Evolutionary conservation across 164 flowering plant genomes (phyloP).

Genomic region (Brasenia schreberi): DNA sequence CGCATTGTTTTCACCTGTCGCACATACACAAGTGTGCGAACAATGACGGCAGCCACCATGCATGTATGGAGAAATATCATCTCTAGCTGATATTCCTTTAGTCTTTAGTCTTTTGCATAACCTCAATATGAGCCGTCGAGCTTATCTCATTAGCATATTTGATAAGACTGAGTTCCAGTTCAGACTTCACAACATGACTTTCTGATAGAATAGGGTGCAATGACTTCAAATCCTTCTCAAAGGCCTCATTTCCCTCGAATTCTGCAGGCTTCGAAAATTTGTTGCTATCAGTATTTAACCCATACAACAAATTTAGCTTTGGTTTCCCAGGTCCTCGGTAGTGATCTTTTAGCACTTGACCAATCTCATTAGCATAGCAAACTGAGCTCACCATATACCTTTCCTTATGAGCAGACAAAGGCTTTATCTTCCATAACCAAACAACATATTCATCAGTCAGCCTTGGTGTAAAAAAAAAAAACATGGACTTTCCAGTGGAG

Average conservation of each 20-base stretch:
- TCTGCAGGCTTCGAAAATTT: slow-evolving; percentile 75
- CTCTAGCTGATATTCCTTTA: slow-evolving; percentile 91
- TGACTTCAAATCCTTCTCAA: slow-evolving; percentile 47
- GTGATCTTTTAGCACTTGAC: slow-evolving; percentile 28
- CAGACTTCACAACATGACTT: slow-evolving; percentile 73
- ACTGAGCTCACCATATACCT: slow-evolving; percentile 51
- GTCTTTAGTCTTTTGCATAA: slow-evolving; percentile 62
- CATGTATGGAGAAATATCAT: slow-evolving; percentile 92
- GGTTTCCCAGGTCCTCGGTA: slow-evolving; percentile 43
- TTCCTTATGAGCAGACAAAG: slow-evolving; percentile 67
- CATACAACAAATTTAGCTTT: slow-evolving; percentile 65
- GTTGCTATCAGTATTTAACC: slow-evolving; percentile 81
- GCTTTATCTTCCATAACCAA: slow-evolving; percentile 85
- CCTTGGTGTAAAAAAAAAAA: slow-evolving; percentile 68
- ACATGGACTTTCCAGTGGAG: slow-evolving; percentile 51
- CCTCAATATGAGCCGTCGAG: slow-evolving; percentile 96
- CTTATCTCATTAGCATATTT: slow-evolving; percentile 90
- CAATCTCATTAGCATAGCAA: slow-evolving; percentile 60
- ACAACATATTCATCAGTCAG: slow-evolving; percentile 78
- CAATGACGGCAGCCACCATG: slow-evolving; percentile 94
- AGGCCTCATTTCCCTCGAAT: slow-evolving; percentile 75
- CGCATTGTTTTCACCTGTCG: slow-evolving; percentile 65
- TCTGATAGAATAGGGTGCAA: slow-evolving; percentile 83
- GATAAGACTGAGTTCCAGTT: slow-evolving; percentile 67
- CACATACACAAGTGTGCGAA: slow-evolving; percentile 94